Evolutionary conservation across 2,329 filamentous ascomycete species (phyloP), one percentile per base, ranked within the genome.

Genomic region (Cladosporium sp.): DNA sequence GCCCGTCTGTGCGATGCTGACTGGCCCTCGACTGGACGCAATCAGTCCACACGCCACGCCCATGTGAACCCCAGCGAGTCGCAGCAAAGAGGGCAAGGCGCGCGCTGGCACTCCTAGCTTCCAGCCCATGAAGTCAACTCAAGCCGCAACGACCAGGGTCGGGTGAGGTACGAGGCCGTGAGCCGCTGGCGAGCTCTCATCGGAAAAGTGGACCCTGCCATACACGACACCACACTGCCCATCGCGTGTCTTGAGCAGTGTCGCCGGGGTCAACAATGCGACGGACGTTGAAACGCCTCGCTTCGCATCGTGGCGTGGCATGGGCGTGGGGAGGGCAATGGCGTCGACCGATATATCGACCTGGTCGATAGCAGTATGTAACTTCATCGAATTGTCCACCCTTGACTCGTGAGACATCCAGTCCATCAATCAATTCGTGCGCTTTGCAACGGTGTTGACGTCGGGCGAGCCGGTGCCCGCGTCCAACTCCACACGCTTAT

Each of bases 61-160:
- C 24, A 54, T 63, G 32, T 44, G 47, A 64, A 55, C 26, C 61
- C 51, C 61, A 57, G 61, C 61, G 61, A 64, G 59, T 64, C 10
- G 52, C 38, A 44, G 38, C 38, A 6, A 28, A 62, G 59, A 62
- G 47, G 59, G 59, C 59, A 54, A 52, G 61, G 61, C 61, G 61
- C 41, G n/a, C 44, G 61, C 61, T 64, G 61, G 61, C 61, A 55
- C n/a, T 57, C 61, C 61, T 64, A 64, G 61, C 61, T 64, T 57
- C 61, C 61, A 64, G 51, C 61, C 41, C 51, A 64, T 64, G 61
- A 49, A 64, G 51, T 64, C 61, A 64, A 64, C 51, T 64, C 61
- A 57, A 55, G 61, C 61, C 61, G 51, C 61, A 47, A 44, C 51
- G 61, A 57, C 49, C 51, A 57, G 61, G 61, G 61, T 64, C 61